Evolutionary conservation across 176 grass and related monocot species (phyloP), one percentile per base, ranked within the genome.

Genomic region (Cenchrus fungigraminus): DNA sequence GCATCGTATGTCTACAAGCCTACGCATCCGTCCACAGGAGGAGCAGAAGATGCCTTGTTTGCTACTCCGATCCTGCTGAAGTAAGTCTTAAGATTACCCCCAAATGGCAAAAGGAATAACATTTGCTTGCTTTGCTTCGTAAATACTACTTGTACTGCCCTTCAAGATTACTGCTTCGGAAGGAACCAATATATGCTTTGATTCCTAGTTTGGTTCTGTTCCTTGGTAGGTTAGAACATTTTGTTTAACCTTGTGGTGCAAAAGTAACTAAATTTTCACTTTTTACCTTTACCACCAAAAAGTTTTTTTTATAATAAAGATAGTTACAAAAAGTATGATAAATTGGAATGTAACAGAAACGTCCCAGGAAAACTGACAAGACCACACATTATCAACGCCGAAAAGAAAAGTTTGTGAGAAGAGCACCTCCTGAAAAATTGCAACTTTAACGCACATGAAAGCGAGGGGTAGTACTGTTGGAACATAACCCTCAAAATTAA

Each of bases 361-460:
- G 8, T 6, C 19, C 31, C 53, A 44, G 9, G 64, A 73, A 57
- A 72, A 29, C 75, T 17, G 65, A 80, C 75, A 54, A 54, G 34
- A 58, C n/a, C 65, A 82, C 25, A 37, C 63, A 65, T 65, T 34
- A 58, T 14, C n/a, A 54, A 54, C 51, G 2, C 53, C 20, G 63
- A 75, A 86, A 73, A 55, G 68, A 72, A 59, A 80, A 42, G 57
- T 65, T 56, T 62, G 45, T 45, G n/a, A 28, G 11, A n/a, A 50
- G 52, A 19, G 49, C 69, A 79, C 79, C 63, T 49, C 12, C 71
- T 15, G 29, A 68, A 90, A 83, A 90, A 84, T 55, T 55, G 80
- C 74, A 55, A 28, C 54, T 84, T 91, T 63, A 76, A 83, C 76
- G 17, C 60, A 90, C 76, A 70, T 32, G 89, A 87, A 74, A 87